A percentile compares a stretch with the other conserved stretches of the same genome.
Evolutionary conservation across 2,329 filamentous ascomycete species (phyloP).

Genomic region (Fusarium nurragi): DNA sequence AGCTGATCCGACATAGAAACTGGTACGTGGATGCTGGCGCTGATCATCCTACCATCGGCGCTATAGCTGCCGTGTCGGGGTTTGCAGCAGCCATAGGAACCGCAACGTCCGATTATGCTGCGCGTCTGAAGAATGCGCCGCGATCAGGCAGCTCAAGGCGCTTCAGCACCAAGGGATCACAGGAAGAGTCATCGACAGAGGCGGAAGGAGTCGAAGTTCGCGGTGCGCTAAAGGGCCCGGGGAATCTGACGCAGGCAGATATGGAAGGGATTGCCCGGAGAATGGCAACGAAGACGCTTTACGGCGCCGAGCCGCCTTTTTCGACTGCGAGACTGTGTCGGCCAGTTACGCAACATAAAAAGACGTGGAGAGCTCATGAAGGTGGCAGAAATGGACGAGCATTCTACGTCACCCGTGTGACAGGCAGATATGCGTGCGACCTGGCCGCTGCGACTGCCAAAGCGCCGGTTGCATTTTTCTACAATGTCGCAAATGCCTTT

Average conservation of each 20-base stretch:
- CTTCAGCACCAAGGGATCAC: background rate
- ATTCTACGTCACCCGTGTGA: conserved; percentile 48
- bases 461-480: conserved; percentile 73
- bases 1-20: conserved; percentile 58
- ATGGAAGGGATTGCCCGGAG: conserved; percentile 46
- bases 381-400: conserved; percentile 40
- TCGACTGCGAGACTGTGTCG: conserved; percentile 4
- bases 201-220: background rate
- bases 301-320: conserved; percentile 61
- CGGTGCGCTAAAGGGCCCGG: background rate
- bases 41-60: conserved; percentile 70
- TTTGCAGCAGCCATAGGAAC: conserved; percentile 68
- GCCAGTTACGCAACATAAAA: conserved; percentile 31
- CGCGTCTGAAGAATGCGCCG: conserved; percentile 21
- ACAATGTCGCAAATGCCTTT: conserved; percentile 76
- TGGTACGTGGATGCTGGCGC: conserved; percentile 74
- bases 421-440: conserved; percentile 66
- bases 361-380: conserved; percentile 42
- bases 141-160: background rate
- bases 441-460: conserved; percentile 70
- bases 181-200: background rate
- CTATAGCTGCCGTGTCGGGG: conserved; percentile 69
- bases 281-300: conserved; percentile 47
- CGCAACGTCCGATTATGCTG: conserved; percentile 32
- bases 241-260: conserved; percentile 35